A percentile compares a stretch with the other conserved stretches of the same genome.
Conservation (phyloP, 495 filamentous ascomycete species). For the Podospora pseudocomata region DNA sequence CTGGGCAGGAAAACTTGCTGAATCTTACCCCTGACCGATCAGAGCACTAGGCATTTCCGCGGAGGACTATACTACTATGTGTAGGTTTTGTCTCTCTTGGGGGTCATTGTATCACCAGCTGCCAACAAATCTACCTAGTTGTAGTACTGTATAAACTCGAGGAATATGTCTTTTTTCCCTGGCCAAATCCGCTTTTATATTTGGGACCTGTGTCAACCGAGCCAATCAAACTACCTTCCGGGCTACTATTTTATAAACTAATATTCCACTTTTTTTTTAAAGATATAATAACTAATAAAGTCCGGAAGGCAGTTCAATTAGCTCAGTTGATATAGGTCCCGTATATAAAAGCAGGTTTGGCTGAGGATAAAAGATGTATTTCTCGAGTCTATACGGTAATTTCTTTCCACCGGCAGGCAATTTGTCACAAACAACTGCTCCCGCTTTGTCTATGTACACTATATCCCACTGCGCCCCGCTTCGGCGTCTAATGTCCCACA, state of each 20-base stretch:
- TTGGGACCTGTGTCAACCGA: too few species aligned
- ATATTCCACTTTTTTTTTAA: too few species aligned
- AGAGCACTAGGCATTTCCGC: not conserved
- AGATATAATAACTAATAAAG: too few species aligned
- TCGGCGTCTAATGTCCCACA: constrained; percentile 3
- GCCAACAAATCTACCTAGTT: not conserved
- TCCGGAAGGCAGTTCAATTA: too few species aligned
- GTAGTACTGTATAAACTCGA: too few species aligned
- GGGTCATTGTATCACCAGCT: not conserved
- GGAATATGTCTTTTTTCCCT: too few species aligned
- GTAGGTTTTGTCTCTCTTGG: not conserved
- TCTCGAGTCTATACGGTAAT: not conserved
- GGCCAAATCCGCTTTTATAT: too few species aligned
- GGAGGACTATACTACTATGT: not conserved
- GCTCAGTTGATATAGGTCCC: too few species aligned
- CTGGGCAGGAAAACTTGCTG: not conserved
- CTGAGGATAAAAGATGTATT: too few species aligned
- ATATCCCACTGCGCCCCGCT: not conserved
- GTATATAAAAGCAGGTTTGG: too few species aligned
- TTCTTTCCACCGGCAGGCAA: not conserved
- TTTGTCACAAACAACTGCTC: not conserved
- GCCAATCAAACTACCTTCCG: too few species aligned
- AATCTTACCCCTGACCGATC: constrained; percentile 11
- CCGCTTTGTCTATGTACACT: not conserved
- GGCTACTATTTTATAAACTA: too few species aligned